These are phyloP conservation scores for Fusarium nelsonii DNA, from an alignment of 2,329 filamentous ascomycete species.

Conservation along the genomic window DNA sequence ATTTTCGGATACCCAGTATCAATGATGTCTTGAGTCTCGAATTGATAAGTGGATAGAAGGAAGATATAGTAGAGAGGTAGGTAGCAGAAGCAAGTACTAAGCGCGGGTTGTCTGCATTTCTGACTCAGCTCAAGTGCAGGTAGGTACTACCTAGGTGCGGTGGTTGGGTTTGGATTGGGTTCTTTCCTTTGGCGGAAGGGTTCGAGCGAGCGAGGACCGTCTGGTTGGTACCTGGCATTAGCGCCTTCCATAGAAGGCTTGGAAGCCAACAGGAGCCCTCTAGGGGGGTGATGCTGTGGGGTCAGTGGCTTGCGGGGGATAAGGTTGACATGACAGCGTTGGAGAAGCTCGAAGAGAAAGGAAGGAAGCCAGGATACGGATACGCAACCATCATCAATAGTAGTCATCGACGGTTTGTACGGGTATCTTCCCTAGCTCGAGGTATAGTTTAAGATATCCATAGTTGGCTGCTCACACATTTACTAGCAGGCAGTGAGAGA, in stretches of 20 bases:
- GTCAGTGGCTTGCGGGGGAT: conserved; percentile 37
- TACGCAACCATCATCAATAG: conserved; percentile 16
- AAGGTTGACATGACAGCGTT: conserved; percentile 28
- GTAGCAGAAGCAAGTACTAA: background rate
- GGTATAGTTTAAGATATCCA: background rate
- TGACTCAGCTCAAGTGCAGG: background rate
- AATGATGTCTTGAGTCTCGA: background rate
- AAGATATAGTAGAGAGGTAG: background rate
- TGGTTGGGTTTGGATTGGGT: conserved; percentile 22
- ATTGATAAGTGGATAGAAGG: background rate
- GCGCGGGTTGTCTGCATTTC: background rate
- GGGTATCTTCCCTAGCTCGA: background rate
- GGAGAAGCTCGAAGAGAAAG: conserved; percentile 20
- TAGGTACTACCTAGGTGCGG: conserved; percentile 8
- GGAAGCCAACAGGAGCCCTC: conserved; percentile 26
- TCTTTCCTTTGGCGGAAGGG: conserved; percentile 27
- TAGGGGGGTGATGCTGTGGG: conserved; percentile 25
- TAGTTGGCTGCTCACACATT: background rate
- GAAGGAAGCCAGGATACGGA: conserved; percentile 22
- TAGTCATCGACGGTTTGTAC: background rate
- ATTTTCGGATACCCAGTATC: background rate
- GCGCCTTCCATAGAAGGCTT: conserved; percentile 36
- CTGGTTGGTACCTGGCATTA: conserved; percentile 47
- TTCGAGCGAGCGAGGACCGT: conserved; percentile 34
- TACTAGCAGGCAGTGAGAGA: conserved; percentile 20